A percentile compares a stretch with the other conserved stretches of the same genome.
These are phyloP conservation scores for Eleusine coracana DNA, from an alignment of 176 grass and related monocot genomes.

Conservation along the genomic window DNA sequence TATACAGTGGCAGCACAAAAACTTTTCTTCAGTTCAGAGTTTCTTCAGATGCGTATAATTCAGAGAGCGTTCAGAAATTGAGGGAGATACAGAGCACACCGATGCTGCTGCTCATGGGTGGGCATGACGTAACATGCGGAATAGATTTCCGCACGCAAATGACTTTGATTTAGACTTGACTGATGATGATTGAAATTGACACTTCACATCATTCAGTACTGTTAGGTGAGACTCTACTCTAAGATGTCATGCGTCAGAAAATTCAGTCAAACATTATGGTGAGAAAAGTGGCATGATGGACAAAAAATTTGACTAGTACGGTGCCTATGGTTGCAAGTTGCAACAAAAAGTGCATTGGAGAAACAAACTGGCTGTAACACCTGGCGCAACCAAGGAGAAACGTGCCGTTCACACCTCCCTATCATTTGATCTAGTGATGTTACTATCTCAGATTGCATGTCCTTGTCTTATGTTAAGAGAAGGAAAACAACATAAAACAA, in stretches of 20 bases:
- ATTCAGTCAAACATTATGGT: constrained; percentile 7
- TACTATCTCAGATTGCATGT: neutral
- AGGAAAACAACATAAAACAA: neutral
- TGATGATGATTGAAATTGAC: neutral
- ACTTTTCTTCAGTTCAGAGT: neutral
- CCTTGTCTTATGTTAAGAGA: neutral
- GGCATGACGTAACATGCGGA: neutral
- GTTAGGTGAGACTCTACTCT: neutral
- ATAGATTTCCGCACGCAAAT: neutral
- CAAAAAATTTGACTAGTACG: neutral
- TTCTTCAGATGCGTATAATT: neutral
- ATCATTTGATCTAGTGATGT: neutral
- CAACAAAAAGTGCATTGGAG: neutral
- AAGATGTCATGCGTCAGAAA: neutral
- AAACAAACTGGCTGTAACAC: neutral
- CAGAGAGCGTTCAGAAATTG: neutral
- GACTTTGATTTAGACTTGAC: neutral
- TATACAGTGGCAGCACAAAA: neutral
- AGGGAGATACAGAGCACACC: neutral
- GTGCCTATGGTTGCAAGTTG: neutral
- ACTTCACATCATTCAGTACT: neutral
- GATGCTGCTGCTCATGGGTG: neutral
- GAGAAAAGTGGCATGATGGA: neutral
- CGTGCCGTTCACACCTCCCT: neutral
- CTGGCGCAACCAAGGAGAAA: neutral